Evolutionary conservation across 441 rosid species (phyloP).

Genomic region (Populus hybrid): DNA sequence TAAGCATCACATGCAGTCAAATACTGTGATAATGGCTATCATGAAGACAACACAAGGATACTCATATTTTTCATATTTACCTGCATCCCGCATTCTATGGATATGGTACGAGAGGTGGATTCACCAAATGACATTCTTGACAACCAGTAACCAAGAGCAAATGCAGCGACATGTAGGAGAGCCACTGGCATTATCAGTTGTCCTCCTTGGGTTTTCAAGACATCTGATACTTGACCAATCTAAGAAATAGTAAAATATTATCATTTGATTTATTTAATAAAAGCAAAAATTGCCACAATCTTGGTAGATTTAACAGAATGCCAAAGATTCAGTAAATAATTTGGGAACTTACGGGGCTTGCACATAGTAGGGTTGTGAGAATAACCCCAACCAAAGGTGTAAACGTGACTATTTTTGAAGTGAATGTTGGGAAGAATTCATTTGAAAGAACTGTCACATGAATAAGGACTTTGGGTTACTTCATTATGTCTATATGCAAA

Average conservation of each 20-base stretch:
- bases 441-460: slow-evolving; percentile 67
- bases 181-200: slow-evolving; percentile 89
- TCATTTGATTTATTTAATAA: slow-evolving; percentile 10
- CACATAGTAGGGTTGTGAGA: slow-evolving; percentile 89
- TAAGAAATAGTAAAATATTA: slow-evolving; percentile 24
- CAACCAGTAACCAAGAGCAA: slow-evolving; percentile 84
- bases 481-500: neutral
- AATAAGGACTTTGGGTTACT: slow-evolving; percentile 16
- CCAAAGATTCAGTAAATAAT: neutral
- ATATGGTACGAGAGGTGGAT: slow-evolving; percentile 95
- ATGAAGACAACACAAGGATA: neutral
- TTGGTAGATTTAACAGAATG: neutral
- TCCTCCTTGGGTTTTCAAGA: slow-evolving; percentile 84
- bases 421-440: slow-evolving; percentile 90
- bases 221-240: slow-evolving; percentile 95
- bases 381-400: slow-evolving; percentile 95
- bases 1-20: neutral
- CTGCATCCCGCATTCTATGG: slow-evolving; percentile 99
- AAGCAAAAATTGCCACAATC: slow-evolving; percentile 13
- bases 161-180: slow-evolving; percentile 75
- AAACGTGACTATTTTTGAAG: slow-evolving; percentile 66
- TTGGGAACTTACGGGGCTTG: slow-evolving; percentile 77
- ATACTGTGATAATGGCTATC: neutral
- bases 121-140: slow-evolving; percentile 83
- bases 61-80: slow-evolving; percentile 25